Base-by-base conservation (phyloP, 352 stramenopile species). In the Phytophthora lateralis region DNA sequence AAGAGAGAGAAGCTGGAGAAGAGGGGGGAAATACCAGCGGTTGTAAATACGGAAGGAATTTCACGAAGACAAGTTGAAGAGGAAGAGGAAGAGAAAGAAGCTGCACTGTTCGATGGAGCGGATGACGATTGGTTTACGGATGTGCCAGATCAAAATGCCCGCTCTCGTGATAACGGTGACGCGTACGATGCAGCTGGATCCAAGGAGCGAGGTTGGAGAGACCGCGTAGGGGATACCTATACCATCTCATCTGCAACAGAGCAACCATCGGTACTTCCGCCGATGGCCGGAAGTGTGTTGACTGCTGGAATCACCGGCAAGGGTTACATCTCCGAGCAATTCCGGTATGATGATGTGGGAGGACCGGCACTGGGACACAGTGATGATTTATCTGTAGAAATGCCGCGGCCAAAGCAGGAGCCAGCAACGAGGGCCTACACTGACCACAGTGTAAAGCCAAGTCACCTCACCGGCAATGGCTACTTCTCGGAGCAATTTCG, bases 121-220 rank as follows among this genome's bases (percentile, higher is more conserved):
- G 82, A 87, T 17, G 77, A 89, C 17, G 71, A 71, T 21, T 92
- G 80, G 82, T 92, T 92, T 70, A 72, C 57, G 0, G 80, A 92
- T 56, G 60, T 65, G n/a, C 55, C 64, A 10, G 42, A 60, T 24
- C 55, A 59, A 15, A 49, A 50, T 10, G 18, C 7, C 34, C 38
- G 24, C 18, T 54, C 55, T 38, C 43, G 30, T 34, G 37, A 54
- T 38, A 67, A 30, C 49, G 56, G 37, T 17, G 67, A 60, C 17
- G 47, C 29, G 6, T 39, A 63, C 8, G 66, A 32, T 59, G 67
- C 66, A 2, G 18, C 15, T 44, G 39, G 51, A 15, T 71, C 45
- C 2, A 74, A 63, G 39, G 60, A 55, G 15, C 27, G 54, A 21
- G 56, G 52, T n/a, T 71, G 66, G 66, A 71, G 66, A 66, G 67